Percentiles rank a stretch among this genome's conserved stretches.
Evolutionary conservation across 768 basidiomycete species (phyloP).

Genomic region (Naganishia kalamii): DNA sequence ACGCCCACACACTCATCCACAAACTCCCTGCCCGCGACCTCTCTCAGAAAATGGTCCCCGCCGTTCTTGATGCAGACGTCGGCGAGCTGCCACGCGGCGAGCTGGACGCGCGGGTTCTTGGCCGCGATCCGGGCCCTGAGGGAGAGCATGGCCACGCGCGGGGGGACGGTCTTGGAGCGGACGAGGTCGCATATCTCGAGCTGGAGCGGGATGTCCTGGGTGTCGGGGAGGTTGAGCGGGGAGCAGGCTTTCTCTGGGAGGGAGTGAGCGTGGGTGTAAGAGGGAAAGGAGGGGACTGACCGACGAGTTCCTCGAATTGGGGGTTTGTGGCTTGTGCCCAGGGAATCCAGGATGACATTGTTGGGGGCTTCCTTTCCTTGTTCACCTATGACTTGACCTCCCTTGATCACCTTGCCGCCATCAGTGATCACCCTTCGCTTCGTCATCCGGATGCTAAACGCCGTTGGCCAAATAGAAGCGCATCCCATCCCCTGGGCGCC

Average conservation of each 20-base stretch:
- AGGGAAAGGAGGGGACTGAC: conserved; percentile 1
- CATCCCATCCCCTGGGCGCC: too few species aligned
- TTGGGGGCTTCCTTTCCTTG: too few species aligned
- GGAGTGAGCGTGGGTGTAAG: not conserved
- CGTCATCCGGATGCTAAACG: too few species aligned
- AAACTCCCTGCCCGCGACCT: conserved; percentile 82
- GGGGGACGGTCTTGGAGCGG: conserved; percentile 75
- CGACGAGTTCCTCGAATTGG: conserved; percentile 43
- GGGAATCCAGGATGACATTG: conserved; percentile 23
- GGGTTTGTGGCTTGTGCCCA: conserved; percentile 35
- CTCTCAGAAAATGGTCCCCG: conserved; percentile 79
- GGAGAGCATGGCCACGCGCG: conserved; percentile 80
- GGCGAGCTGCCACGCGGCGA: conserved; percentile 76
- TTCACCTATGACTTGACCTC: too few species aligned
- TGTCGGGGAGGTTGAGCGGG: conserved; percentile 43
- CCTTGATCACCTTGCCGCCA: too few species aligned
- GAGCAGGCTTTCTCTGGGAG: conserved; percentile 45
- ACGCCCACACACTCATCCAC: conserved; percentile 88
- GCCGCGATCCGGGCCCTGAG: conserved; percentile 81
- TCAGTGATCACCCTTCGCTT: too few species aligned
- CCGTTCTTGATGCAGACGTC: conserved; percentile 96
- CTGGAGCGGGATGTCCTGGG: conserved; percentile 82
- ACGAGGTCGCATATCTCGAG: conserved; percentile 97
- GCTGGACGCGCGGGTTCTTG: conserved; percentile 92
- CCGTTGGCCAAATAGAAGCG: too few species aligned